Evolutionary conservation across 164 flowering plant genomes (phyloP).

Genomic region (Berberis vulgaris): DNA sequence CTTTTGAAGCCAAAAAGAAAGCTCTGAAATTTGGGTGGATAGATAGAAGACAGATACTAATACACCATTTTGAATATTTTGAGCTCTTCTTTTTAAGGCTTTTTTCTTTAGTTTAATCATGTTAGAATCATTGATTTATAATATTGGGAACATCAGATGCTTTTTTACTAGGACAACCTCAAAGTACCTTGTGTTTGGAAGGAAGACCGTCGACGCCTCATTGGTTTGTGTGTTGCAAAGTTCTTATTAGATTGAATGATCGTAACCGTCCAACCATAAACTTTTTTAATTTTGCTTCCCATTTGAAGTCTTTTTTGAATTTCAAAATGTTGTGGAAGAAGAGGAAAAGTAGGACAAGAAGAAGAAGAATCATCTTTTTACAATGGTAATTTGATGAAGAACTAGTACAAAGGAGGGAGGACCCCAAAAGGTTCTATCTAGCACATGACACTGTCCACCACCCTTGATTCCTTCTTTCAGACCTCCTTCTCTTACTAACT

Average conservation of each 20-base stretch:
- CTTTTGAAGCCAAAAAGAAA: conserved; percentile 49
- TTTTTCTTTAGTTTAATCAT: conserved; percentile 6
- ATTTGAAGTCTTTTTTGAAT: no score
- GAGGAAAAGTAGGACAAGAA: conserved; percentile 11
- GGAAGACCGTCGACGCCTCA: no score
- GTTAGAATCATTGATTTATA: conserved; percentile 22
- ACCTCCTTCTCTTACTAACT: neutral
- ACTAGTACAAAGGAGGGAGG: conserved; percentile 27
- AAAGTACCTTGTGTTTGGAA: no score
- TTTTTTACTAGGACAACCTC: no score
- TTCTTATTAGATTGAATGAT: neutral
- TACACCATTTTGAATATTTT: conserved; percentile 31
- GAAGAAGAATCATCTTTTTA: conserved; percentile 55
- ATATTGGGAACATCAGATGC: no score
- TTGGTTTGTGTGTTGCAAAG: no score
- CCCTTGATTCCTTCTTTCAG: conserved; percentile 26
- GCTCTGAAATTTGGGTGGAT: conserved; percentile 14
- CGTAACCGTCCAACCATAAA: neutral
- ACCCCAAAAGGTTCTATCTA: conserved; percentile 6
- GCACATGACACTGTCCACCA: conserved; percentile 48
- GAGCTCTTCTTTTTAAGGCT: conserved; percentile 9
- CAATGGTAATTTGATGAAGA: conserved; percentile 22
- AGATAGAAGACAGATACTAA: conserved; percentile 41
- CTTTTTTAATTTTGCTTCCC: neutral
- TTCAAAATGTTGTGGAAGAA: neutral